These are phyloP conservation scores for Pharnaceum exiguum DNA, from an alignment of 148 eudicot species.

Conservation along the genomic window DNA sequence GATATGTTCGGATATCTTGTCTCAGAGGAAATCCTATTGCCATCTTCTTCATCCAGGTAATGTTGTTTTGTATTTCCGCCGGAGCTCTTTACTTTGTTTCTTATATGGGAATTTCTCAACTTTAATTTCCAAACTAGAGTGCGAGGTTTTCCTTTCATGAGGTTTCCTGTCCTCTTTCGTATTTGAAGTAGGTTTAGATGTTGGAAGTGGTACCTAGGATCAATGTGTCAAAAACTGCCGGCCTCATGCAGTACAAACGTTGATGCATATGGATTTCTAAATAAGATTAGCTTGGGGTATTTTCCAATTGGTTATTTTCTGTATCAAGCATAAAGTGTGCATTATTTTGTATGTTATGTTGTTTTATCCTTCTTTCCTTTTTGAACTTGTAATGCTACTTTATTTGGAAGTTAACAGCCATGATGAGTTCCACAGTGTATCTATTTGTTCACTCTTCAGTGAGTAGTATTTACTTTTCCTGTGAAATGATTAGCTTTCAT, in stretches of 20 bases:
- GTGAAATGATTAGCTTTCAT: neutral
- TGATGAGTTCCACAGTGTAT: neutral
- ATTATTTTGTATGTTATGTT: too few relatives aligned
- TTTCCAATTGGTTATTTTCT: too few relatives aligned
- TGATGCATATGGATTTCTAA: too few relatives aligned
- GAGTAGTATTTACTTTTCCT: neutral
- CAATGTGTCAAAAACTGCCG: neutral
- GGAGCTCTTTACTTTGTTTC: neutral
- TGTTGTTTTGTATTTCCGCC: too few relatives aligned
- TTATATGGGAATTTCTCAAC: neutral
- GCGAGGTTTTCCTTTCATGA: neutral
- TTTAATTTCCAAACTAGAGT: neutral
- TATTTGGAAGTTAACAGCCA: too few relatives aligned
- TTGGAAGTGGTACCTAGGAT: neutral
- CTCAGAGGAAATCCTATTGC: slow-evolving; percentile 86
- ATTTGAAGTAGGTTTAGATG: neutral
- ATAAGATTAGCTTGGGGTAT: too few relatives aligned
- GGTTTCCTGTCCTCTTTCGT: neutral
- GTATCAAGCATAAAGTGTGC: too few relatives aligned
- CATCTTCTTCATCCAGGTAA: slow-evolving; percentile 76
- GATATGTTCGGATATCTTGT: slow-evolving; percentile 79
- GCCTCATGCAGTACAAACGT: neutral
- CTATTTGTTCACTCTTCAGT: neutral
- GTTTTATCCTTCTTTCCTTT: too few relatives aligned
- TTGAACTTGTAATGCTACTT: too few relatives aligned